Evolutionary conservation across 345 rosid genomes (phyloP).

Genomic region (Heritiera fomes): DNA sequence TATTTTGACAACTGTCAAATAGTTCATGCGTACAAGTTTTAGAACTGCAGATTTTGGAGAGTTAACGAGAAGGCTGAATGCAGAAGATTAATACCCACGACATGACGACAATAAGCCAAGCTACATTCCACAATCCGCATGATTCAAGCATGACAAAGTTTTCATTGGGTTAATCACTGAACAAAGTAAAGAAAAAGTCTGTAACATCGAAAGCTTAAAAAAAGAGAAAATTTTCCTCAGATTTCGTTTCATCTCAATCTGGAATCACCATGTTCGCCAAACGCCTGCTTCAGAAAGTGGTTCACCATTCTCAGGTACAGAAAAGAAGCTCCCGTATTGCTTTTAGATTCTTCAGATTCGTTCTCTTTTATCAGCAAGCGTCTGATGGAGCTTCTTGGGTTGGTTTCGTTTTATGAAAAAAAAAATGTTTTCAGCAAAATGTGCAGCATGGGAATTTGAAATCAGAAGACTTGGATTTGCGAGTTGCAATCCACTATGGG

Average conservation of each 20-base stretch:
- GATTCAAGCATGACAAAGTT: slow-evolving; percentile 15
- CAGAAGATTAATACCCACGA: background rate
- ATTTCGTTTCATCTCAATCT: background rate
- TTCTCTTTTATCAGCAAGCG: background rate
- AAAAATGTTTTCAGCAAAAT: slow-evolving; percentile 26
- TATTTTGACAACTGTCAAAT: background rate
- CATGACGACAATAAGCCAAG: slow-evolving; percentile 12
- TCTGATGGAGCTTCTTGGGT: slow-evolving; percentile 6
- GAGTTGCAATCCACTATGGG: slow-evolving; percentile 50
- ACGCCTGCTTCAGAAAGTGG: slow-evolving; percentile 41
- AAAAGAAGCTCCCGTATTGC: background rate
- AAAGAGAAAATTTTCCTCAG: background rate
- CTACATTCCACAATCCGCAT: slow-evolving; percentile 10
- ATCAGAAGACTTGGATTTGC: slow-evolving; percentile 49
- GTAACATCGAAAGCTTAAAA: background rate
- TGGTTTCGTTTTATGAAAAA: background rate
- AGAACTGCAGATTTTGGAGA: background rate
- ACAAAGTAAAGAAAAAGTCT: slow-evolving; percentile 13
- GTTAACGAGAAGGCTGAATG: background rate
- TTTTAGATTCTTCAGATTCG: background rate
- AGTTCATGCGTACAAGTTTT: background rate
- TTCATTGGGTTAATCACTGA: slow-evolving; percentile 29
- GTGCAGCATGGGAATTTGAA: slow-evolving; percentile 33
- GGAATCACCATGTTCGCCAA: slow-evolving; percentile 43
- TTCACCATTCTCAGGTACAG: slow-evolving; percentile 39